Evolutionary conservation across 2,329 filamentous ascomycete species (phyloP).

Genomic region (Neurospora sp.): DNA sequence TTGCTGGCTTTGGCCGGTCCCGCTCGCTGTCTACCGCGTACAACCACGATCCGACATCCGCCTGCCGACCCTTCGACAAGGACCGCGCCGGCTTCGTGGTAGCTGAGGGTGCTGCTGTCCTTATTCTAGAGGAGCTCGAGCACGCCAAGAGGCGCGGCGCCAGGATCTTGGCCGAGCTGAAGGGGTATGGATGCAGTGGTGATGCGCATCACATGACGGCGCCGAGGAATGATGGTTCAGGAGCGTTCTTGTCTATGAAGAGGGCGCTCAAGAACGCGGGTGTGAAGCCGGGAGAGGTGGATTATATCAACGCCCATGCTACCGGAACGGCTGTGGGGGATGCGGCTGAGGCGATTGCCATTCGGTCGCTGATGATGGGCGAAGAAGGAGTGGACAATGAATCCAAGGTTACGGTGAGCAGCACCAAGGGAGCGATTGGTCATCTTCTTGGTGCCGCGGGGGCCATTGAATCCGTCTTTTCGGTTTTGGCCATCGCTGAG

Average conservation of each 20-base stretch:
- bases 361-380: constrained; percentile 66
- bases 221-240: constrained; percentile 70
- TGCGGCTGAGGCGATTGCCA: constrained; percentile 75
- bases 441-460: constrained; percentile 89
- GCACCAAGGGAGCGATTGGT: constrained; percentile 87
- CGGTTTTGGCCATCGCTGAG: constrained; percentile 67
- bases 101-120: constrained; percentile 78
- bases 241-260: constrained; percentile 77
- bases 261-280: constrained; percentile 65
- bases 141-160: constrained; percentile 75
- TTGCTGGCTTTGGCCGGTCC: constrained; percentile 83
- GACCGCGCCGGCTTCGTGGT: constrained; percentile 81
- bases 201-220: constrained; percentile 94
- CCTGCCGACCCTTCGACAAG: constrained; percentile 81
- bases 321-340: constrained; percentile 83
- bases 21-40: constrained; percentile 75
- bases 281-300: constrained; percentile 59
- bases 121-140: constrained; percentile 81
- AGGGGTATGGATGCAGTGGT: constrained; percentile 80
- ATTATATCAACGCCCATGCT: constrained; percentile 94
- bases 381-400: constrained; percentile 54
- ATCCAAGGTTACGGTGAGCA: constrained; percentile 68
- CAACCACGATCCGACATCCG: constrained; percentile 59
- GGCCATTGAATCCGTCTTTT: constrained; percentile 80
- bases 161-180: constrained; percentile 77